Conservation (phyloP, 1,284 basidiomycete species). For the Trichosporon asahii region DNA sequence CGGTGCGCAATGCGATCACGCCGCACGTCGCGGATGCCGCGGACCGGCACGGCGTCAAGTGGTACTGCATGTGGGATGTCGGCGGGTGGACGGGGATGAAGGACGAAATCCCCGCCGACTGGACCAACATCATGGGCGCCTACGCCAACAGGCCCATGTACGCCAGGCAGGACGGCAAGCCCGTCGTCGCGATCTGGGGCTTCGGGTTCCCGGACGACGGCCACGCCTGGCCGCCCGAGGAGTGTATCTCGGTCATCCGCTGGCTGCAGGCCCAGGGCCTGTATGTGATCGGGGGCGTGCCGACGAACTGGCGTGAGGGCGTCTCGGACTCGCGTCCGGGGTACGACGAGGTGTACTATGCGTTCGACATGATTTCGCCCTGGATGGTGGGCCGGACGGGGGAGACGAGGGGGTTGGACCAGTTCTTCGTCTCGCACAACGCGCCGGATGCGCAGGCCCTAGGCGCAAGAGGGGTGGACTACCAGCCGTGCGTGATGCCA, state of each 20-base stretch:
- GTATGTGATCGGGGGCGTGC: slow-evolving; percentile 26
- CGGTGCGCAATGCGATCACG: slow-evolving; percentile 19
- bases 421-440: slow-evolving; percentile 17
- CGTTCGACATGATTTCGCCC: slow-evolving; percentile 24
- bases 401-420: slow-evolving; percentile 18
- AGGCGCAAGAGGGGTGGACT: slow-evolving; percentile 16
- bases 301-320: slow-evolving; percentile 23
- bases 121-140: slow-evolving; percentile 18
- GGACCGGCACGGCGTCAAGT: slow-evolving; percentile 18
- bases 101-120: slow-evolving; percentile 19
- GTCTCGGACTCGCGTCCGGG: slow-evolving; percentile 18
- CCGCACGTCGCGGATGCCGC: slow-evolving; percentile 17
- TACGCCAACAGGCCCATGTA: slow-evolving; percentile 16
- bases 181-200: slow-evolving; percentile 26
- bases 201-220: slow-evolving; percentile 25
- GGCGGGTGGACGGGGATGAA: slow-evolving; percentile 20
- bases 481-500: slow-evolving; percentile 26
- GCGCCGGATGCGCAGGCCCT: slow-evolving; percentile 15
- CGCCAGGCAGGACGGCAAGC: slow-evolving; percentile 23
- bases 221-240: slow-evolving; percentile 12
- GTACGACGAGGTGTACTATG: slow-evolving; percentile 19
- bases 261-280: slow-evolving; percentile 20
- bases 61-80: slow-evolving; percentile 27
- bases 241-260: slow-evolving; percentile 20
- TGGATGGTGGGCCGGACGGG: slow-evolving; percentile 27